These are phyloP conservation scores for Musa schizocarpa DNA, from an alignment of 176 grass and related monocot genomes.

Conservation along the genomic window DNA sequence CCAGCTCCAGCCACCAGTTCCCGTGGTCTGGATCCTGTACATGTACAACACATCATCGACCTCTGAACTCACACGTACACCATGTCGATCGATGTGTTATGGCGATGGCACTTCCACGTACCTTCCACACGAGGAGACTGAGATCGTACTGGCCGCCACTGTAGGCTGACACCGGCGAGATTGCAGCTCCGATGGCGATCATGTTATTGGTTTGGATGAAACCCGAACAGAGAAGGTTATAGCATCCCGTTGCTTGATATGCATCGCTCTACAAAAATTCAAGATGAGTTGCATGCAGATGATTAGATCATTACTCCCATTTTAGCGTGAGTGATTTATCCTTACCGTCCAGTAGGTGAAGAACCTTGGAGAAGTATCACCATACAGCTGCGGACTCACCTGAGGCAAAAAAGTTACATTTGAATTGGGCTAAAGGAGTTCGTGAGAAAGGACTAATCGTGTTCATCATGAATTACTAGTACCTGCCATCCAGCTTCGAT, in stretches of 20 bases:
- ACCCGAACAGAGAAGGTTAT: constrained; percentile 85
- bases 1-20: constrained; percentile 80
- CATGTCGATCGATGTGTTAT: too few relatives aligned
- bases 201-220: constrained; percentile 89
- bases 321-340: background rate
- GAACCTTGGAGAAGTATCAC: constrained; percentile 69
- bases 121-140: constrained; percentile 92
- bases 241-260: constrained; percentile 91
- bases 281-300: background rate
- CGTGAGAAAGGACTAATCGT: background rate
- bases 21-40: constrained; percentile 73
- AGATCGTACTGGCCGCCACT: constrained; percentile 69
- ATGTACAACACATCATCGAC: too few relatives aligned
- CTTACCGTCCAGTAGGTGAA: constrained; percentile 98
- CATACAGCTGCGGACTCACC: constrained; percentile 86
- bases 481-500: constrained; percentile 97
- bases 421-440: background rate
- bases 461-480: background rate
- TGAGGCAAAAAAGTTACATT: constrained; percentile 11
- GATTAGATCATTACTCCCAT: background rate
- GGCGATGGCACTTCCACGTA: constrained; percentile 5
- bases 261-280: constrained; percentile 47
- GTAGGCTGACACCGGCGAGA: constrained; percentile 67
- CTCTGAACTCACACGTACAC: too few relatives aligned
- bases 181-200: constrained; percentile 88